A percentile compares a stretch with the other conserved stretches of the same genome.
These are phyloP conservation scores for Populus nigra DNA, from an alignment of 345 rosid species.

Conservation along the genomic window DNA sequence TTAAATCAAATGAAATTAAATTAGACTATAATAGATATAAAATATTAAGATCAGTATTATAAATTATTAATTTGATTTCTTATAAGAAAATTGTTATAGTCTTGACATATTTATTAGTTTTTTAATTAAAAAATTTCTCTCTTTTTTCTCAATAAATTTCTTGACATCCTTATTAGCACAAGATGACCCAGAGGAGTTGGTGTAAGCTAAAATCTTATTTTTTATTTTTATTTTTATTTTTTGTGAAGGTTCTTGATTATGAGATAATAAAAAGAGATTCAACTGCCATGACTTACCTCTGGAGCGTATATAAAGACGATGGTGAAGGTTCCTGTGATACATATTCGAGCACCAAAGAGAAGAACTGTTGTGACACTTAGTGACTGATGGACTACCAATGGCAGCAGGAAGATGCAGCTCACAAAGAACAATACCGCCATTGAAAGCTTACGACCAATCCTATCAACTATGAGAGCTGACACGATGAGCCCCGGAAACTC, in stretches of 20 bases:
- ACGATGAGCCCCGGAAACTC: slow-evolving; percentile 78
- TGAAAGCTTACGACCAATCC: slow-evolving; percentile 72
- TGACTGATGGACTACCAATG: slow-evolving; percentile 65
- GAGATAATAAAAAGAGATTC: background rate
- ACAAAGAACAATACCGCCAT: slow-evolving; percentile 77
- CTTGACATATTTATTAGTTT: no score
- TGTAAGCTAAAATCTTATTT: no score
- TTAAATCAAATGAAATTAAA: no score
- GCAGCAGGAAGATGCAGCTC: slow-evolving; percentile 66
- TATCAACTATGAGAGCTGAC: slow-evolving; percentile 72
- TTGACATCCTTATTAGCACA: no score
- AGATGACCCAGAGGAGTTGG: no score
- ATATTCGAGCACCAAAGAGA: slow-evolving; percentile 77
- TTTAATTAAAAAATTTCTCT: no score
- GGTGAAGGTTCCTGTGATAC: slow-evolving; percentile 76
- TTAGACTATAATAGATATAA: no score
- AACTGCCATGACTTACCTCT: slow-evolving; percentile 45
- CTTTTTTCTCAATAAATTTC: no score
- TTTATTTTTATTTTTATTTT: no score
- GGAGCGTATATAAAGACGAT: slow-evolving; percentile 81
- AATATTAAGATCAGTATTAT: no score
- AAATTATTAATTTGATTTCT: no score
- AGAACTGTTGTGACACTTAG: slow-evolving; percentile 58
- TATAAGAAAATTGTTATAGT: no score
- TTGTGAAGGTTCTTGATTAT: background rate